Evolutionary conservation across 352 stramenopile species (phyloP).

Genomic region (Phytophthora syringae): DNA sequence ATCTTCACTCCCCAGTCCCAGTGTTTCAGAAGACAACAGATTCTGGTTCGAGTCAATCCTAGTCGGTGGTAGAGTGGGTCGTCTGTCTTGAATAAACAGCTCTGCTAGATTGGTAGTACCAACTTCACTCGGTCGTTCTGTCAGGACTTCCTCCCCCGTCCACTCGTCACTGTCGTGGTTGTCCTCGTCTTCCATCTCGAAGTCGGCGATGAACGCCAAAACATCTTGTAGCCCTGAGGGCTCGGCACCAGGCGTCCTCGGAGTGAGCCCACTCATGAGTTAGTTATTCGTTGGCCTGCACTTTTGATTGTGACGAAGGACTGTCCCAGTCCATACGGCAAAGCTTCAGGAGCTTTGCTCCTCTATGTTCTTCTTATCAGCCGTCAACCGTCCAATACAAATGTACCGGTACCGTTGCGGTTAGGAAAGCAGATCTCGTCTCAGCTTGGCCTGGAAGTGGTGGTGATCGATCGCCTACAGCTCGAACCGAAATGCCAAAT

Average conservation of each 20-base stretch:
- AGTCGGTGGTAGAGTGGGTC: not conserved
- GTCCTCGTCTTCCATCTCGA: constrained; percentile 33
- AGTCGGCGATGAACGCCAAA: constrained; percentile 38
- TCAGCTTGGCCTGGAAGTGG: not conserved
- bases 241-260: constrained; percentile 16
- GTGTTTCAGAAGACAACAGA: not conserved
- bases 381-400: constrained; percentile 7
- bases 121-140: not conserved
- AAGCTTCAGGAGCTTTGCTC: not conserved
- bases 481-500: constrained; percentile 12
- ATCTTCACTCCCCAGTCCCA: not conserved
- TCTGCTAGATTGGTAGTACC: constrained; percentile 4
- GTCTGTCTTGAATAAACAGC: constrained; percentile 2
- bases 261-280: constrained; percentile 29
- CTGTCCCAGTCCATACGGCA: not conserved
- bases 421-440: constrained; percentile 4
- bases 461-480: not conserved
- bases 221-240: constrained; percentile 32
- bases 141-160: constrained; percentile 5
- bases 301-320: constrained; percentile 22
- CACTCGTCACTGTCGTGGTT: constrained; percentile 12
- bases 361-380: constrained; percentile 13
- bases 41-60: not conserved
- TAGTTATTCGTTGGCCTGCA: not conserved
- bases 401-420: not conserved